Evolutionary conservation across 1,284 basidiomycete genomes (phyloP).

Genomic region (Trametes hirsuta): DNA sequence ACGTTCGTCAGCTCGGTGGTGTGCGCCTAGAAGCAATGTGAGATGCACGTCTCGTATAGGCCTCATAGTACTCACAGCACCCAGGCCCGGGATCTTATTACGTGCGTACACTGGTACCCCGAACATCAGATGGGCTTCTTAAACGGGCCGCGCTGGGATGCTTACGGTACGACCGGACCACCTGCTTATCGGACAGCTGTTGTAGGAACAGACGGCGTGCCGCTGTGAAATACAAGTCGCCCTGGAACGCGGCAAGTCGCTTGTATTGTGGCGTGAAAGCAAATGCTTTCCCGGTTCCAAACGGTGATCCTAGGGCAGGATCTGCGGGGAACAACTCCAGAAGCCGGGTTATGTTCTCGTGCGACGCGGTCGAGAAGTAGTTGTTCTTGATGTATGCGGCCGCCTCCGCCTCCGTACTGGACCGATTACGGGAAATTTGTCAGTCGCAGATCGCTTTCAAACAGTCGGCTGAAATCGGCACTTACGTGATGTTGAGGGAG

Average conservation of each 20-base stretch:
- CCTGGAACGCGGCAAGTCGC: slow-evolving; percentile 52
- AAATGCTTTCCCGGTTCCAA: slow-evolving; percentile 48
- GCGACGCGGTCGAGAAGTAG: slow-evolving; percentile 28
- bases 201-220: slow-evolving; percentile 54
- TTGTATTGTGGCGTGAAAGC: slow-evolving; percentile 55
- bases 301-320: slow-evolving; percentile 52
- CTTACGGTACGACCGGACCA: slow-evolving; percentile 37
- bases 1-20: slow-evolving; percentile 12
- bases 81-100: slow-evolving; percentile 1
- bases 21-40: not conserved
- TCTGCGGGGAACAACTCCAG: slow-evolving; percentile 33
- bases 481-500: slow-evolving; percentile 37
- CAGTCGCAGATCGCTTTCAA: not conserved
- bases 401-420: slow-evolving; percentile 16
- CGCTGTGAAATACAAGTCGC: slow-evolving; percentile 58
- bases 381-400: slow-evolving; percentile 21
- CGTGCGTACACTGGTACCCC: not conserved
- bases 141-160: not conserved
- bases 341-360: slow-evolving; percentile 12
- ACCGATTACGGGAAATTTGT: not conserved
- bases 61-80: slow-evolving; percentile 1
- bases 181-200: slow-evolving; percentile 27
- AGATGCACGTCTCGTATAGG: too few species aligned
- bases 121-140: not conserved
- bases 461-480: not conserved